phyloP scores from a whole-genome alignment of 768 basidiomycete species.

The Termitomyces sp. region DNA sequence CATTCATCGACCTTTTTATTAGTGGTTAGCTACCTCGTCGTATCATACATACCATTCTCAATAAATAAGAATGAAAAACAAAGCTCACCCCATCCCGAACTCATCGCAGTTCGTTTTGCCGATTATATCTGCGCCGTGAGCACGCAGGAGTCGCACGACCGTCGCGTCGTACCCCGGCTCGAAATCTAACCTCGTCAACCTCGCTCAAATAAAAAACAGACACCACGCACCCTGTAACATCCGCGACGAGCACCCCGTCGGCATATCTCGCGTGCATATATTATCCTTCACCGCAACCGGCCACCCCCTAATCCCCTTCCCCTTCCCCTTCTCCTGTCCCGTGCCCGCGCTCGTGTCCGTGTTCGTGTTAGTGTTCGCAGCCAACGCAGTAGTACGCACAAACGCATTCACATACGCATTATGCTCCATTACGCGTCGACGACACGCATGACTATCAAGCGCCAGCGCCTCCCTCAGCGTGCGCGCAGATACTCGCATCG shows the following conservation, averaged over 20 bases:
- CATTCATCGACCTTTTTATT: constrained; percentile 65
- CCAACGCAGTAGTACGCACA: constrained; percentile 26
- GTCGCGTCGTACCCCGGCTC: constrained; percentile 83
- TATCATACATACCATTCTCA: background rate
- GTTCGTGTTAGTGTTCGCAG: background rate
- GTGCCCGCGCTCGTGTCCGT: too few species aligned
- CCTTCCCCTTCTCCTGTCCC: background rate
- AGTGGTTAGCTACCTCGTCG: background rate
- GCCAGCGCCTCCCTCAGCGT: background rate
- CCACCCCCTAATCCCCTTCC: constrained; percentile 30
- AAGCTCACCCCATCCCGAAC: constrained; percentile 92
- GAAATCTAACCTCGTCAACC: constrained; percentile 49
- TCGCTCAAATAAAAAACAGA: too few species aligned
- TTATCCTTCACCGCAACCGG: constrained; percentile 82
- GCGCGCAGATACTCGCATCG: too few species aligned
- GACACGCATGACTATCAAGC: background rate
- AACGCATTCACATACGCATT: constrained; percentile 54
- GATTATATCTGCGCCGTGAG: constrained; percentile 62
- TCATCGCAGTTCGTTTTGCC: constrained; percentile 97
- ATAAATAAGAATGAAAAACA: background rate
- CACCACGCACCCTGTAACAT: constrained; percentile 57
- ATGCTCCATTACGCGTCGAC: constrained; percentile 22
- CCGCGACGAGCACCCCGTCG: constrained; percentile 71
- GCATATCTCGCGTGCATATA: constrained; percentile 63
- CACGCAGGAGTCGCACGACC: constrained; percentile 58